Percentiles rank a stretch among this genome's conserved stretches.
These are phyloP conservation scores for Cutaneotrichosporon sp. DNA, from an alignment of 1,284 basidiomycete species.

Conservation along the genomic window DNA sequence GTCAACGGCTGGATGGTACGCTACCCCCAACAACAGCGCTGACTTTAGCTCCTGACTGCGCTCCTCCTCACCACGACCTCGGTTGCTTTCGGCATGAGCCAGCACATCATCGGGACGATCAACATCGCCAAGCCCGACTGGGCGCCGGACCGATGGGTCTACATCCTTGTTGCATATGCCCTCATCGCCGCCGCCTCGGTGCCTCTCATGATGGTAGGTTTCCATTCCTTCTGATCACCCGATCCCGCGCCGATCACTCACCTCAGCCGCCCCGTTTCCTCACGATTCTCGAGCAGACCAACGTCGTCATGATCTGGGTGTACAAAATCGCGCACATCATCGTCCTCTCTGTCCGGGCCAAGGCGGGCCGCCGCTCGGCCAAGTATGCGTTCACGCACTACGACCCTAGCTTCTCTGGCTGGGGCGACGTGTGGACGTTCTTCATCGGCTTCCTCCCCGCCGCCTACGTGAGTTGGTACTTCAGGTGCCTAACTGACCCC, in stretches of 20 bases:
- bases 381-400: conserved; percentile 25
- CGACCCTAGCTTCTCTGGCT: conserved; percentile 18
- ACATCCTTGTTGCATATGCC: conserved; percentile 20
- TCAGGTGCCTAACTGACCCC: too few species aligned
- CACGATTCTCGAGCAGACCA: conserved; percentile 13
- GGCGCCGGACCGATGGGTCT: conserved; percentile 18
- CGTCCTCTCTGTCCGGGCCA: conserved; percentile 17
- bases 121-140: conserved; percentile 21
- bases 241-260: too few species aligned
- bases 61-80: conserved; percentile 19
- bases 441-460: conserved; percentile 25
- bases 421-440: conserved; percentile 22
- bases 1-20: conserved; percentile 23
- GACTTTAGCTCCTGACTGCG: conserved; percentile 16
- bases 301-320: conserved; percentile 17
- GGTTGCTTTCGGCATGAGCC: conserved; percentile 19
- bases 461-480: too few species aligned
- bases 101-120: conserved; percentile 22
- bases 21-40: neutral
- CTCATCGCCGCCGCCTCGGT: conserved; percentile 15
- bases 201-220: conserved; percentile 14
- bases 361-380: conserved; percentile 19
- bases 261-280: conserved; percentile 9
- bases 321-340: conserved; percentile 20
- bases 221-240: neutral